These are phyloP conservation scores for Claviceps sp. DNA, from an alignment of 2,329 filamentous ascomycete species.

Conservation along the genomic window DNA sequence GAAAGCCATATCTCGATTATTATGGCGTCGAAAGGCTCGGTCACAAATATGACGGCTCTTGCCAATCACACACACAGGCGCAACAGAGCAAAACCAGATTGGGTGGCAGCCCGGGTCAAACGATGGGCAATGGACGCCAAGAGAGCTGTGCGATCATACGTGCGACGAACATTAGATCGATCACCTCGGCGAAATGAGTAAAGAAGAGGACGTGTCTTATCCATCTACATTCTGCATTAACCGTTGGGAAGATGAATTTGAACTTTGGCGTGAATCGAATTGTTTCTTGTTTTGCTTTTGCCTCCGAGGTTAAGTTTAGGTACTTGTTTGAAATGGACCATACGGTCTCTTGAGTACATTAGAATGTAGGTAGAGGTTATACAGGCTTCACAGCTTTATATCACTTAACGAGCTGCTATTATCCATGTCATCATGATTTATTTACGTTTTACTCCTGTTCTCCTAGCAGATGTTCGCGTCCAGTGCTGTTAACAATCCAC, in stretches of 20 bases:
- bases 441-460: no score
- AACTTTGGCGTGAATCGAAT: not conserved
- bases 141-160: conserved; percentile 18
- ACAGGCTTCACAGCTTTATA: not conserved
- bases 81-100: conserved; percentile 8
- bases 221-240: not conserved
- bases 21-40: conserved; percentile 1
- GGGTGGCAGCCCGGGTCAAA: conserved; percentile 15
- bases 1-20: conserved; percentile 2
- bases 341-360: not conserved
- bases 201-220: not conserved
- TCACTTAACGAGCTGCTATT: not conserved
- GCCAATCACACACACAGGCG: not conserved
- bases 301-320: not conserved
- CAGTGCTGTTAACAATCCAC: no score
- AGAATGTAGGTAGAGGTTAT: not conserved
- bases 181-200: conserved; percentile 11
- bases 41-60: conserved; percentile 2
- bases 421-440: not conserved
- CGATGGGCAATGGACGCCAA: conserved; percentile 22
- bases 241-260: conserved; percentile 4
- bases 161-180: conserved; percentile 20
- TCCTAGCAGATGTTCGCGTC: no score
- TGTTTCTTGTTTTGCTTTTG: not conserved
- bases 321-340: not conserved